These are phyloP conservation scores for Boletales sp. DNA, from an alignment of 768 basidiomycete species.

Conservation along the genomic window DNA sequence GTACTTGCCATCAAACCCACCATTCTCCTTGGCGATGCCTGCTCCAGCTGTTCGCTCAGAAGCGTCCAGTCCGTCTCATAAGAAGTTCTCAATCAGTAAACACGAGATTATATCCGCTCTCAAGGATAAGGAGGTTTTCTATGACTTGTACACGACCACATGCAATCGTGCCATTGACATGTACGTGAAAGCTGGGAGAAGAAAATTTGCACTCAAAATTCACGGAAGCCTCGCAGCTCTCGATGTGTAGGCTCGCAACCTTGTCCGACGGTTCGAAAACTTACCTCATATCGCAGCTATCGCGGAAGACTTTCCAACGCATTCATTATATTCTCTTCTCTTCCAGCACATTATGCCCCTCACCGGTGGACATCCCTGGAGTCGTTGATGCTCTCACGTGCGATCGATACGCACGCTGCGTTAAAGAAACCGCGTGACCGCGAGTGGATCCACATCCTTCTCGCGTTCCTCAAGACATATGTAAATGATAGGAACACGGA, in stretches of 20 bases:
- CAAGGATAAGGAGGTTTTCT: slow-evolving; percentile 57
- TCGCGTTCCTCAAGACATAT: slow-evolving; percentile 73
- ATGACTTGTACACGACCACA: slow-evolving; percentile 67
- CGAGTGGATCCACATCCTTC: slow-evolving; percentile 78
- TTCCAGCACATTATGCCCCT: slow-evolving; percentile 85
- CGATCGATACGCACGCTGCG: slow-evolving; percentile 61
- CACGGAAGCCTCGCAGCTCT: slow-evolving; percentile 86
- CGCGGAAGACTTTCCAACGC: slow-evolving; percentile 63
- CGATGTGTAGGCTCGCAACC: slow-evolving; percentile 65
- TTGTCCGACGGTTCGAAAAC: background rate
- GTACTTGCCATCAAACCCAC: slow-evolving; percentile 67
- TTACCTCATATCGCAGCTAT: slow-evolving; percentile 45
- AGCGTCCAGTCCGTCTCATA: slow-evolving; percentile 16
- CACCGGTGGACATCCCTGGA: slow-evolving; percentile 80
- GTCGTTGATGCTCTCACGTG: slow-evolving; percentile 71
- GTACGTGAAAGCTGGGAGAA: slow-evolving; percentile 78
- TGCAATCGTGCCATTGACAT: slow-evolving; percentile 84
- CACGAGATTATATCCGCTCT: slow-evolving; percentile 59
- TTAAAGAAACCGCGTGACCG: slow-evolving; percentile 58
- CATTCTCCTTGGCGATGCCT: slow-evolving; percentile 60
- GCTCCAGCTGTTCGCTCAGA: slow-evolving; percentile 7
- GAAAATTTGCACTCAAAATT: slow-evolving; percentile 81
- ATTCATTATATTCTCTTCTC: slow-evolving; percentile 65
- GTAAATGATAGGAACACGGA: slow-evolving; percentile 53
- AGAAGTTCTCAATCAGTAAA: slow-evolving; percentile 48